A percentile compares a stretch with the other conserved stretches of the same genome.
Conservation (phyloP, 2,329 filamentous ascomycete genomes). For the Arthrobotrys pseudoclavata region DNA sequence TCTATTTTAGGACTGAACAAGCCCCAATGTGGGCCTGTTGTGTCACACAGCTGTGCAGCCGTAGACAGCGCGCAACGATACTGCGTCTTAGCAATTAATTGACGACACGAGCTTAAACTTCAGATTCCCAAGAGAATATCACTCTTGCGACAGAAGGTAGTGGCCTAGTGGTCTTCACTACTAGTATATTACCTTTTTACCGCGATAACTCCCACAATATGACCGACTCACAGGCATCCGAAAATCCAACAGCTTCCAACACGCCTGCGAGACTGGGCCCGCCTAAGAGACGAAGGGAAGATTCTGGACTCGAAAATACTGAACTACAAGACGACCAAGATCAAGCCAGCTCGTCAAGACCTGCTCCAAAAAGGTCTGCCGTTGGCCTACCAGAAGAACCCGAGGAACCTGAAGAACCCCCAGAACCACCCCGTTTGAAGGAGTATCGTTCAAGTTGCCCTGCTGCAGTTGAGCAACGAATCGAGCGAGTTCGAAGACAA, state of each 20-base stretch:
- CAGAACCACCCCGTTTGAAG: slow-evolving; percentile 54
- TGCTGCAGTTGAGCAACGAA: slow-evolving; percentile 58
- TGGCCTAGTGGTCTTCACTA: not conserved
- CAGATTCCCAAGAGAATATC: not conserved
- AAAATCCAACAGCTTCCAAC: slow-evolving; percentile 25
- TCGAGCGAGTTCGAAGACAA: slow-evolving; percentile 61
- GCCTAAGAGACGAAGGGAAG: slow-evolving; percentile 4
- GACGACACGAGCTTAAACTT: not conserved
- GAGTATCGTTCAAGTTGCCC: slow-evolving; percentile 61
- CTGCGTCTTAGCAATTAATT: not conserved
- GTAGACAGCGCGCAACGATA: not conserved
- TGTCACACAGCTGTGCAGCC: not conserved
- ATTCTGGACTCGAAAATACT: slow-evolving; percentile 6
- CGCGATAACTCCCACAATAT: not conserved
- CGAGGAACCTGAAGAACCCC: slow-evolving; percentile 15
- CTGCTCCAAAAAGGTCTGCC: slow-evolving; percentile 1
- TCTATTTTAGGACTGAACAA: not conserved
- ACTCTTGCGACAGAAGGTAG: not conserved
- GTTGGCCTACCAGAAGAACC: slow-evolving; percentile 7
- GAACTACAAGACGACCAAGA: not conserved
- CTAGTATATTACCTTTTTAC: not conserved
- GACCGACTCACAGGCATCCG: not conserved
- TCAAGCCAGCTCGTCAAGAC: slow-evolving; percentile 11
- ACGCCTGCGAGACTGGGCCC: not conserved
- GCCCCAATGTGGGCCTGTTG: not conserved